A percentile compares a stretch with the other conserved stretches of the same genome.
These are phyloP conservation scores for Dalbergia oliveri DNA, from an alignment of 306 rosid genomes.

Conservation along the genomic window DNA sequence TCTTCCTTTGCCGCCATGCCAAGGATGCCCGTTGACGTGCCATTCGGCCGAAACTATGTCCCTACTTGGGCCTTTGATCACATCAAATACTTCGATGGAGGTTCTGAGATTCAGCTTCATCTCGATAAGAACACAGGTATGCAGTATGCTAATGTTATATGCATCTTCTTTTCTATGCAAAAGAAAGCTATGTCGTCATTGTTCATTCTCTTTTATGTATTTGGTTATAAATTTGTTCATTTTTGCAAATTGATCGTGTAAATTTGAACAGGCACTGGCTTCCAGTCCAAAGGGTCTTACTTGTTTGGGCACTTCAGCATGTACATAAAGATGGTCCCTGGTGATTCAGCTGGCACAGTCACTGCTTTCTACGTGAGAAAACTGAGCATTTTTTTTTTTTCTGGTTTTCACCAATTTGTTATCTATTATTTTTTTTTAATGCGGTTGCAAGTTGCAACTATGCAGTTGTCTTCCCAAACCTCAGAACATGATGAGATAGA, in stretches of 20 bases:
- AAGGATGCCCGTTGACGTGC: slow-evolving; percentile 61
- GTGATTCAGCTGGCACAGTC: slow-evolving; percentile 91
- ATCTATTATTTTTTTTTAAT: not conserved
- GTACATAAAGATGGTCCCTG: slow-evolving; percentile 71
- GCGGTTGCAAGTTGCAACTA: not conserved
- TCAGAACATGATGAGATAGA: slow-evolving; percentile 94
- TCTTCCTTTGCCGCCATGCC: slow-evolving; percentile 53
- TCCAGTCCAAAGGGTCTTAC: slow-evolving; percentile 87
- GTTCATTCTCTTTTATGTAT: not conserved
- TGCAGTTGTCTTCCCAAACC: slow-evolving; percentile 82
- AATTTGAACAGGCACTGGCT: slow-evolving; percentile 70
- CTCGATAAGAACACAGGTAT: slow-evolving; percentile 86
- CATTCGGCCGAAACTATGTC: slow-evolving; percentile 75
- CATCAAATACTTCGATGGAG: slow-evolving; percentile 77
- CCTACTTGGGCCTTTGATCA: slow-evolving; percentile 92
- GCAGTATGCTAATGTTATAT: not conserved
- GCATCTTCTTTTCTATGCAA: not conserved
- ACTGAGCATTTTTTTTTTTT: not conserved
- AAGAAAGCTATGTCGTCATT: not conserved
- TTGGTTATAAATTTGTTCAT: not conserved
- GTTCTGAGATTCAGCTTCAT: slow-evolving; percentile 67
- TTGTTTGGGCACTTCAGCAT: slow-evolving; percentile 87
- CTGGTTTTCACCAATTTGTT: not conserved
- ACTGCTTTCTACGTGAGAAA: slow-evolving; percentile 81
- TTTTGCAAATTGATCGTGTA: not conserved